Base-by-base conservation (phyloP, 345 rosid species). In the Gossypium sturtianum region DNA sequence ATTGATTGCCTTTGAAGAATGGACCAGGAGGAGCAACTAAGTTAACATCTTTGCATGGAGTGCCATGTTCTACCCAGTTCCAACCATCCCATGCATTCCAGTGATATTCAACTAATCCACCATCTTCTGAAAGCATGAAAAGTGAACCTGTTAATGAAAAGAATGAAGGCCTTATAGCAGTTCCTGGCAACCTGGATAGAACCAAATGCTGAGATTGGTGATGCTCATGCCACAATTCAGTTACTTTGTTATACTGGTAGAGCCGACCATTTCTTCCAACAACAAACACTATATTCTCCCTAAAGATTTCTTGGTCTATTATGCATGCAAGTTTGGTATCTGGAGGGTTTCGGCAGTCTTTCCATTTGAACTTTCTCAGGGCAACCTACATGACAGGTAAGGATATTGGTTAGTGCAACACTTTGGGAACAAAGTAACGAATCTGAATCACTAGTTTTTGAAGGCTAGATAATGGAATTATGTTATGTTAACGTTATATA, bases 1-100 rank as follows among this genome's bases (percentile, higher is more conserved):
- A 76, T 65, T 83, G 86, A 43, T 82, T 82, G 17, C 83, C 86
- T 70, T 84, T 79, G 47, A 87, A 87, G 79, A 87, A 88, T 4
- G 92, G 92, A 45, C 94, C 84, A 0, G 90, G 90, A n/a, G 92
- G 75, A 63, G 87, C 78, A 52, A 83, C 80, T 75, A 90, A 71
- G 65, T 80, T 67, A 41, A 90, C 90, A 27, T 84, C 88, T 78
- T 70, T 85, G 44, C 74, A 74, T 7, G 92, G 92, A 13, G 86
- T 85, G 52, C 92, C 92, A 7, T 90, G 92, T 73, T 88, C 92
- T 61, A 85, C 80, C 92, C 92, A 90, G 71, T 76, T 87, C 92
- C 94, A 87, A 51, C 92, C 90, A 25, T 87, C 90, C 68, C 76
- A 82, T 2, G 78, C 4, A 66, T 83, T 90, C 94, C 95, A 90